phyloP scores from a whole-genome alignment of 1,284 basidiomycete genomes.

The Marasmius sp. region DNA sequence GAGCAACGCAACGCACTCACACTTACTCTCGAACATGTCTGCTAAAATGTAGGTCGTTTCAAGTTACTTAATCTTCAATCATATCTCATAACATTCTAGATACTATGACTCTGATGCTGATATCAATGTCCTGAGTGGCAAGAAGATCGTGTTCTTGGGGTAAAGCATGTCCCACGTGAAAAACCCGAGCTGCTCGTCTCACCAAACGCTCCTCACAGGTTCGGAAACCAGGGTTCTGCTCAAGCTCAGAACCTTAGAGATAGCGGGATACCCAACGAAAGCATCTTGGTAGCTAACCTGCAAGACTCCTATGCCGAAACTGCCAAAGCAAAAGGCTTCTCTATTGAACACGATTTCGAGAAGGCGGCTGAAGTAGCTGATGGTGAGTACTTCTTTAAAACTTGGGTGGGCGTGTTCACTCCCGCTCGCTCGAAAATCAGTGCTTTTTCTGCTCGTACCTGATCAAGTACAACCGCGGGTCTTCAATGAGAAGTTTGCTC shows the following conservation, averaged over 20 bases:
- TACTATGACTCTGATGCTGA: slow-evolving; percentile 66
- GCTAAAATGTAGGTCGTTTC: slow-evolving; percentile 6
- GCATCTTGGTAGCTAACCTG: slow-evolving; percentile 59
- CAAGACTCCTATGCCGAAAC: slow-evolving; percentile 57
- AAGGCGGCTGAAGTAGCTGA: slow-evolving; percentile 59
- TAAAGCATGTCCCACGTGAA: slow-evolving; percentile 21
- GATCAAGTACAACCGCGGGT: slow-evolving; percentile 64
- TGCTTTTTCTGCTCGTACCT: slow-evolving; percentile 61
- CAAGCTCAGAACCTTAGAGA: slow-evolving; percentile 69
- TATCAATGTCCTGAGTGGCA: slow-evolving; percentile 43
- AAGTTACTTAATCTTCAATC: background rate
- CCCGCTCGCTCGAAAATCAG: slow-evolving; percentile 26
- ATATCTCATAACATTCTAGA: slow-evolving; percentile 26
- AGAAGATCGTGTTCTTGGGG: slow-evolving; percentile 64
- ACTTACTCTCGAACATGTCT: background rate
- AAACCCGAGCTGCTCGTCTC: background rate
- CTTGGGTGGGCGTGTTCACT: background rate
- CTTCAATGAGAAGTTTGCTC: slow-evolving; percentile 55
- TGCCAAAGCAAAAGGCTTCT: slow-evolving; percentile 57
- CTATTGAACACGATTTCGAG: slow-evolving; percentile 54
- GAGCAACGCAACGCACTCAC: background rate
- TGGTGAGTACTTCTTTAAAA: slow-evolving; percentile 30
- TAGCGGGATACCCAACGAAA: slow-evolving; percentile 59
- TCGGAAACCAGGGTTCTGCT: slow-evolving; percentile 67
- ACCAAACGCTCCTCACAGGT: slow-evolving; percentile 34